Conservation (phyloP, 2,329 filamentous ascomycete species). For the Aspergillus thermomutatus region DNA sequence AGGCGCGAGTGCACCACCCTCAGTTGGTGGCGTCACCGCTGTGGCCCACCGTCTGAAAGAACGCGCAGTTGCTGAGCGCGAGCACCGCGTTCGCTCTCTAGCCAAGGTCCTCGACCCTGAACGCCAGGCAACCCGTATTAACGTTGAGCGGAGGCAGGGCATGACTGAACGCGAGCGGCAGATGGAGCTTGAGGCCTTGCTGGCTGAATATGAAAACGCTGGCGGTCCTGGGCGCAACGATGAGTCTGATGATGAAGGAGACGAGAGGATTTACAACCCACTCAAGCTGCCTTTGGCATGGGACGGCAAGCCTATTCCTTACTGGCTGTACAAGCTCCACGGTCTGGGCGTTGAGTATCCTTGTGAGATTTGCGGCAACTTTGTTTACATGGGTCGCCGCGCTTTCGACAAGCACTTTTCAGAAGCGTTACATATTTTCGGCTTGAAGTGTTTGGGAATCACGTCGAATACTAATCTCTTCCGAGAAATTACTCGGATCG, state of each 20-base stretch:
- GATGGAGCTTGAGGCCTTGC: slow-evolving; percentile 86
- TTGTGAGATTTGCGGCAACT: slow-evolving; percentile 97
- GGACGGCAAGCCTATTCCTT: slow-evolving; percentile 98
- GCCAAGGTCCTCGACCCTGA: slow-evolving; percentile 80
- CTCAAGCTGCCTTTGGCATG: slow-evolving; percentile 92
- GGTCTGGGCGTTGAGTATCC: slow-evolving; percentile 91
- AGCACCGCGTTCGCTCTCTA: slow-evolving; percentile 77
- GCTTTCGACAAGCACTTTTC: slow-evolving; percentile 99
- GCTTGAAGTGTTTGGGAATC: slow-evolving; percentile 89
- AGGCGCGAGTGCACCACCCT: slow-evolving; percentile 26
- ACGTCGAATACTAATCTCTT: slow-evolving; percentile 81
- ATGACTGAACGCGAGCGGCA: slow-evolving; percentile 97
- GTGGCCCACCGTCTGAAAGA: slow-evolving; percentile 66
- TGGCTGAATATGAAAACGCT: slow-evolving; percentile 55
- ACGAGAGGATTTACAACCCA: slow-evolving; percentile 93
- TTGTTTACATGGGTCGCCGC: slow-evolving; percentile 95
- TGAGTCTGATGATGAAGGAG: slow-evolving; percentile 70
- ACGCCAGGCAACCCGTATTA: slow-evolving; percentile 83
- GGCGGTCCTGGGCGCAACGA: slow-evolving; percentile 44
- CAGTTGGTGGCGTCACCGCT: slow-evolving; percentile 16
- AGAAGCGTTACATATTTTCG: slow-evolving; percentile 88
- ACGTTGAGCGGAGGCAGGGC: slow-evolving; percentile 92
- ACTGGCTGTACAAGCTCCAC: slow-evolving; percentile 97
- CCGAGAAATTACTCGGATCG: slow-evolving; percentile 88
- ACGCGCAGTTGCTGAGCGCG: slow-evolving; percentile 82